phyloP scores from a whole-genome alignment of 305 asterid species.

The Fraxinus sp. region DNA sequence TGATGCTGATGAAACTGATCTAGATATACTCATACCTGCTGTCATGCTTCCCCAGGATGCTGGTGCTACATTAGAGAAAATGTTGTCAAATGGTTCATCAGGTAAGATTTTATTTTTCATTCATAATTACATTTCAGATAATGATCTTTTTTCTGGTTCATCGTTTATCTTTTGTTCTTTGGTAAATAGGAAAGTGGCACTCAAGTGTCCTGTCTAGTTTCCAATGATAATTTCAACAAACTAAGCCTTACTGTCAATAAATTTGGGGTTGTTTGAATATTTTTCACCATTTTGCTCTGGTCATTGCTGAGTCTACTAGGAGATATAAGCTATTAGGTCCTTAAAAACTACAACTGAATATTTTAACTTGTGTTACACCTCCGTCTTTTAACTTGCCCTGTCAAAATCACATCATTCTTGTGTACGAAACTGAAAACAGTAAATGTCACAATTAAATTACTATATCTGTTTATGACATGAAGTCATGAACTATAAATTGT shows the following conservation, averaged over 20 bases:
- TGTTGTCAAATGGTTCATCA: conserved; percentile 72
- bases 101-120: conserved; percentile 44
- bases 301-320: not conserved
- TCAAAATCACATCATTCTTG: not conserved
- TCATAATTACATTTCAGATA: not conserved
- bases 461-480: not conserved
- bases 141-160: not conserved
- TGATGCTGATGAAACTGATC: conserved; percentile 85
- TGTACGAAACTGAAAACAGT: not conserved
- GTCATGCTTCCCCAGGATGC: conserved; percentile 92
- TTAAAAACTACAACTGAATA: not conserved
- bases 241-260: not conserved
- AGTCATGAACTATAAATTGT: not conserved
- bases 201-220: not conserved
- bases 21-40: conserved; percentile 79
- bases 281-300: not conserved
- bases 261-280: not conserved
- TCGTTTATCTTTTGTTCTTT: not conserved
- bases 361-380: not conserved
- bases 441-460: not conserved
- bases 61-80: conserved; percentile 63
- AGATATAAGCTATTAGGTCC: not conserved
- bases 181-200: not conserved
- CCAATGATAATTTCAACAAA: not conserved
- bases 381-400: not conserved